These are phyloP conservation scores for Colletotrichum zoysiae DNA, from an alignment of 2,329 filamentous ascomycete species.

Conservation along the genomic window DNA sequence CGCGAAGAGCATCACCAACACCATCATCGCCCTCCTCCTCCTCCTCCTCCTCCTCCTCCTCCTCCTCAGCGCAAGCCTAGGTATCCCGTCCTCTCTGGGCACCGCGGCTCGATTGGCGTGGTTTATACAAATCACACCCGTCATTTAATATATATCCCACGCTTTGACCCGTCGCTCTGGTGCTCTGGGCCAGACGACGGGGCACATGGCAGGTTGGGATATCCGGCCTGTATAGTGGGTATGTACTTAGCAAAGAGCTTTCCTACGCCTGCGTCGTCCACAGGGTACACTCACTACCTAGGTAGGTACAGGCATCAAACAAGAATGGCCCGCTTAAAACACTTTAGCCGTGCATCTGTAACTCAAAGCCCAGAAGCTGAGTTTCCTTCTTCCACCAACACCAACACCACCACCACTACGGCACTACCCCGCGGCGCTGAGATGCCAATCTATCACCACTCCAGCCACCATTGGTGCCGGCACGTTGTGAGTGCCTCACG, in stretches of 20 bases:
- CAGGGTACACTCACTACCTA: too few relatives aligned
- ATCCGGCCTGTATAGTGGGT: slow-evolving; percentile 5
- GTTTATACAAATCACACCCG: neutral
- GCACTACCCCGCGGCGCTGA: neutral
- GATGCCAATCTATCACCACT: neutral
- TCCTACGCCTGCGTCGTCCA: neutral
- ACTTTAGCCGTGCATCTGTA: slow-evolving; percentile 21
- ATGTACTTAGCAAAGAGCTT: neutral
- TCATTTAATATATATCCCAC: neutral
- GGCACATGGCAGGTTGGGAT: slow-evolving; percentile 26
- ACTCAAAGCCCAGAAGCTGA: neutral
- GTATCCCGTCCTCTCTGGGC: neutral
- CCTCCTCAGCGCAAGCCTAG: neutral
- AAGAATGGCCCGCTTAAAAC: slow-evolving; percentile 26
- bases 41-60: too few relatives aligned
- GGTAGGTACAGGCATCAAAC: neutral
- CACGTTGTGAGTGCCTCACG: neutral
- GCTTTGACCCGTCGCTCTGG: slow-evolving; percentile 32
- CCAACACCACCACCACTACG: neutral
- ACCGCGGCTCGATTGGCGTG: neutral
- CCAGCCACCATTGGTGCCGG: neutral
- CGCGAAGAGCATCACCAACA: neutral
- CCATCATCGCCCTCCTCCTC: neutral
- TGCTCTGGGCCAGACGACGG: slow-evolving; percentile 6
- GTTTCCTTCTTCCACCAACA: neutral